Evolutionary conservation across 1,139 yeast genomes (phyloP), one percentile per base, ranked within the genome.

Genomic region (Dujonia santamariae): DNA sequence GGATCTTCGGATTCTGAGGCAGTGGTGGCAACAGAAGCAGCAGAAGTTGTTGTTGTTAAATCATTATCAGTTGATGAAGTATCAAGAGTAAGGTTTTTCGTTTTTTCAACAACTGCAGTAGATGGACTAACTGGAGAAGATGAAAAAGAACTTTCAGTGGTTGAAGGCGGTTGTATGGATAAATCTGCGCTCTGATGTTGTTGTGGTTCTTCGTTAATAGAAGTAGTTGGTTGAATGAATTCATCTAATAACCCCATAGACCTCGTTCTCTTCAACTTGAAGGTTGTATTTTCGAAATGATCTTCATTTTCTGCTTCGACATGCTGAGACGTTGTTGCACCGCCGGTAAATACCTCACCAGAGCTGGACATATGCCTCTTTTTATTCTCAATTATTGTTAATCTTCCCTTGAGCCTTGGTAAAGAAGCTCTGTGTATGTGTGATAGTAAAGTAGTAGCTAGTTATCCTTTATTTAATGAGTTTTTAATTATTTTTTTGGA

Each of bases 181-280:
- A n/a, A n/a, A n/a, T n/a, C n/a, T n/a, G n/a, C n/a, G n/a, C n/a
- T n/a, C n/a, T n/a, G n/a, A n/a, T n/a, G n/a, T n/a, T n/a, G n/a
- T 20, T 9, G 21, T 12, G 29, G 29, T 9, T 23, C 16, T 19
- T 28, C 11, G 31, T 14, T 19, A 18, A 7, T 34, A 30, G 34
- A 28, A 16, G 38, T 49, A 42, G 43, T 38, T 4, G 62, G 63
- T 30, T 67, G 76, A 32, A 81, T 78, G 49, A 74, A 83, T 46
- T 80, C 85, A 51, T 85, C 95, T 46, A 87, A 65, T 16, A 85
- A 57, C 1, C 96, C 96, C 72, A 86, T 69, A 6, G 95, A 84
- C 50, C 94, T 72, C 20, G 96, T 87, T 51, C 96, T 66, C 51
- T 86, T 87, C 51, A 87, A 64, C 48, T 80, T 80, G 56, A 84